Evolutionary conservation across 495 filamentous ascomycete species (phyloP), one percentile per base, ranked within the genome.

Genomic region (Penicillium coprophilum): DNA sequence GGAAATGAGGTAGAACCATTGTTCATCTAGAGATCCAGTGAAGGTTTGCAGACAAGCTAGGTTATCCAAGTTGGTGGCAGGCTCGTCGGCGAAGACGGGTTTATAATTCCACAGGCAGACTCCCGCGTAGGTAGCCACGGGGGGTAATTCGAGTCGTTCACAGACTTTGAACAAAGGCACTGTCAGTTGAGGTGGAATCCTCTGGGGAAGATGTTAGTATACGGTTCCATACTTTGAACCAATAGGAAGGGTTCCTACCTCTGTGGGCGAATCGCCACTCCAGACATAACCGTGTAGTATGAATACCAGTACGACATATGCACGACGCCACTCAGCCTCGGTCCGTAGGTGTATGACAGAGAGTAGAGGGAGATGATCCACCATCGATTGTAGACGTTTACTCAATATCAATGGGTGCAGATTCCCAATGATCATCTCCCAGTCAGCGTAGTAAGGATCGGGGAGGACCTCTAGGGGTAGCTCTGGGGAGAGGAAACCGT

Each of bases 1-100:
- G 0, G 92, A 96, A 41, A 97, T 82, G 9, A 97, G 78, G 67
- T 96, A 97, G 68, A 99, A 99, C 94, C 94, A 97, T 60, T 95
- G 94, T 68, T 99, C 94, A 68, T 99, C 94, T 15, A 95, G 74
- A 5, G 90, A 91, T 32, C 95, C 94, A n/a, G 95, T 97, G 69
- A 97, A 92, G 17, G 94, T 96, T 53, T 85, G 82, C 56, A 96
- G 77, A 11, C 89, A 92, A 23, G 87, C 83, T 40, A 99, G 78
- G 63, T 97, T 97, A 55, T 91, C 81, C 32, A 96, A 80, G 46
- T 85, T 83, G 62, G 93, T 90, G 43, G 93, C 83, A 13, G 83
- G 82, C 65, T 95, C 90, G 56, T 88, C 82, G 39, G 81, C 70
- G 65, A 96, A 96, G 40, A 97, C 80, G 1, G 92, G 88, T 71